Evolutionary conservation across 1,139 yeast genomes (phyloP).

Genomic region (Kodamaea suecica): DNA sequence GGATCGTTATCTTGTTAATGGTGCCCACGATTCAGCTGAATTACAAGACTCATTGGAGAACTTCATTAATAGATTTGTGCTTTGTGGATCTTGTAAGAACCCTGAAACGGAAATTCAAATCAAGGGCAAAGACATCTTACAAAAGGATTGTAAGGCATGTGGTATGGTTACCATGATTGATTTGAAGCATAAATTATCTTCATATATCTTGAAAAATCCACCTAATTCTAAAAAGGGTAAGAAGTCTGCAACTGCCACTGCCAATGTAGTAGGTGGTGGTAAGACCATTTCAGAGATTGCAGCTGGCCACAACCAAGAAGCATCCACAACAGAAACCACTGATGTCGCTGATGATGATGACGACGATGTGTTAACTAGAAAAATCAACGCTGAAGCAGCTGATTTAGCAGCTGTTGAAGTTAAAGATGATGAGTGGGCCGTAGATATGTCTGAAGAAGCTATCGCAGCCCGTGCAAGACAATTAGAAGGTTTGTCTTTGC

Average conservation of each 20-base stretch:
- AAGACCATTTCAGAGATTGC: constrained; percentile 75
- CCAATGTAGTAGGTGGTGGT: constrained; percentile 89
- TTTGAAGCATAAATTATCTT: constrained; percentile 79
- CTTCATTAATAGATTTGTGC: constrained; percentile 85
- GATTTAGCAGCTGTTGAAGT: constrained; percentile 60
- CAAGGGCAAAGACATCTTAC: constrained; percentile 71
- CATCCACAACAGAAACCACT: constrained; percentile 29
- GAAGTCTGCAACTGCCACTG: constrained; percentile 86
- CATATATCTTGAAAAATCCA: constrained; percentile 90
- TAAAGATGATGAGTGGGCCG: constrained; percentile 95
- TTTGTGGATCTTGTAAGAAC: constrained; percentile 93
- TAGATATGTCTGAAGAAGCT: constrained; percentile 96
- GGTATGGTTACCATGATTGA: constrained; percentile 86
- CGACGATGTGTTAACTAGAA: constrained; percentile 75
- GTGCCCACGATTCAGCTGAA: constrained; percentile 87
- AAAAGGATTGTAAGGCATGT: constrained; percentile 97
- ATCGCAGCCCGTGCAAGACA: constrained; percentile 89
- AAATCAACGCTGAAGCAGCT: constrained; percentile 84
- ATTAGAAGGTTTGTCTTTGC: constrained; percentile 59
- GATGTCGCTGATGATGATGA: constrained; percentile 46
- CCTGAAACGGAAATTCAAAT: constrained; percentile 94
- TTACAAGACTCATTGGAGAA: constrained; percentile 94
- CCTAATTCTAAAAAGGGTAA: constrained; percentile 62
- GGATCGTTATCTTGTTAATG: constrained; percentile 90
- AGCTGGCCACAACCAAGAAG: constrained; percentile 46